phyloP scores from a whole-genome alignment of 805 yeast genomes.

The Zygosaccharomyces gambellarensis region DNA sequence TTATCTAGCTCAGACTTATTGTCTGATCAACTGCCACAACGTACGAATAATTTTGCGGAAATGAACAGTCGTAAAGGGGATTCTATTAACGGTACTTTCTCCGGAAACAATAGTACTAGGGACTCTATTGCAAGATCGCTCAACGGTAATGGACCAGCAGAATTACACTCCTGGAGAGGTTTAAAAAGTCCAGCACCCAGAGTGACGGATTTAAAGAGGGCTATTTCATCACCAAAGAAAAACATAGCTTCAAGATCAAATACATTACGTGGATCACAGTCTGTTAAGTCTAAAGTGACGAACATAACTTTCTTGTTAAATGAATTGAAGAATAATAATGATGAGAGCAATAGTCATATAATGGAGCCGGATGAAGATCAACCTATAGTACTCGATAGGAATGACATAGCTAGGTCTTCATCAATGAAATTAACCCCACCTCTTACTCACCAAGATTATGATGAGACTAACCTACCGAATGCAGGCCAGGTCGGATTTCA shows the following conservation, averaged over 20 bases:
- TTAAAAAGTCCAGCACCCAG: slow-evolving; percentile 22
- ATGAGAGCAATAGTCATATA: slow-evolving; percentile 21
- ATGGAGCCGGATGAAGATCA: slow-evolving; percentile 36
- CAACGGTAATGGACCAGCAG: slow-evolving; percentile 14
- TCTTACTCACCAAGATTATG: neutral
- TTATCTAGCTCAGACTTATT: slow-evolving; percentile 25
- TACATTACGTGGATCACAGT: slow-evolving; percentile 30
- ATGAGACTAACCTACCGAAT: neutral
- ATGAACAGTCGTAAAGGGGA: slow-evolving; percentile 4
- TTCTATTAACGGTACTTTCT: slow-evolving; percentile 1
- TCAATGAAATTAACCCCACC: slow-evolving; percentile 19
- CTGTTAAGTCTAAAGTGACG: slow-evolving; percentile 35
- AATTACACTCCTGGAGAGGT: slow-evolving; percentile 22
- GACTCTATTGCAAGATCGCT: neutral
- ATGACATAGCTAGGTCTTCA: slow-evolving; percentile 30
- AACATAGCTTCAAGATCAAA: slow-evolving; percentile 5
- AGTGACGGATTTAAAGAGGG: slow-evolving; percentile 29
- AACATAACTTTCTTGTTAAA: slow-evolving; percentile 34
- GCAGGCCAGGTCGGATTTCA: slow-evolving; percentile 26
- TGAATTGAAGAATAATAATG: slow-evolving; percentile 28
- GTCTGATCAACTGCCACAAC: slow-evolving; percentile 15
- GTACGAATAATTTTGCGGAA: slow-evolving; percentile 6
- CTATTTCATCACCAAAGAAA: slow-evolving; percentile 11
- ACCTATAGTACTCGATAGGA: slow-evolving; percentile 30
- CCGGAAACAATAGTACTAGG: neutral